phyloP scores from a whole-genome alignment of 2,329 filamentous ascomycete genomes.

The Fusarium newnesense region DNA sequence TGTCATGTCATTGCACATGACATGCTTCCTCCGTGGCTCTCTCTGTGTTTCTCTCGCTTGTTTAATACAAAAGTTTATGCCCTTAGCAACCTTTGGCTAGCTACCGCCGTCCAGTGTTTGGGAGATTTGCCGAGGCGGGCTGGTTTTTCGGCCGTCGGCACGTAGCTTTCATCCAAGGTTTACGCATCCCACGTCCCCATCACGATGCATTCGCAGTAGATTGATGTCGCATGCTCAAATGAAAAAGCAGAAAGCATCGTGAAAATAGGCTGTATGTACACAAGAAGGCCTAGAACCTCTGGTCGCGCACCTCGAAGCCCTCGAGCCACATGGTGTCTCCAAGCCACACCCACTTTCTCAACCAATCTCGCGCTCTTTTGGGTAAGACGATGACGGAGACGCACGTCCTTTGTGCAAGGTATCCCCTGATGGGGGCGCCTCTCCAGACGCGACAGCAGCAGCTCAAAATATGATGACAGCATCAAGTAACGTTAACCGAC shows the following conservation, averaged over 20 bases:
- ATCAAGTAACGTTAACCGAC: not conserved
- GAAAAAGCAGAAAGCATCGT: constrained; percentile 4
- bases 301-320: constrained; percentile 12
- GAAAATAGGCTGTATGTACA: constrained; percentile 5
- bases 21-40: not conserved
- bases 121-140: constrained; percentile 1
- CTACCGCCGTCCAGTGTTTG: not conserved
- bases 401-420: constrained; percentile 16
- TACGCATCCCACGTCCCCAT: not conserved
- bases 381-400: constrained; percentile 21
- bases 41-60: not conserved
- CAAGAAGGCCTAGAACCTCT: constrained; percentile 14
- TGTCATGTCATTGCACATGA: constrained; percentile 21
- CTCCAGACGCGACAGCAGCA: constrained; percentile 5
- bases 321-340: constrained; percentile 28
- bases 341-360: constrained; percentile 9
- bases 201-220: not conserved
- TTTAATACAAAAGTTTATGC: constrained; percentile 10
- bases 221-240: not conserved
- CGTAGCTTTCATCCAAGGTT: not conserved
- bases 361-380: constrained; percentile 12
- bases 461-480: constrained; percentile 28
- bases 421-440: constrained; percentile 7
- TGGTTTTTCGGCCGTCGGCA: not conserved
- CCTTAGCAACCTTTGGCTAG: not conserved